These are phyloP conservation scores for Coleophoma crateriformis DNA, from an alignment of 2,329 filamentous ascomycete genomes.

Conservation along the genomic window DNA sequence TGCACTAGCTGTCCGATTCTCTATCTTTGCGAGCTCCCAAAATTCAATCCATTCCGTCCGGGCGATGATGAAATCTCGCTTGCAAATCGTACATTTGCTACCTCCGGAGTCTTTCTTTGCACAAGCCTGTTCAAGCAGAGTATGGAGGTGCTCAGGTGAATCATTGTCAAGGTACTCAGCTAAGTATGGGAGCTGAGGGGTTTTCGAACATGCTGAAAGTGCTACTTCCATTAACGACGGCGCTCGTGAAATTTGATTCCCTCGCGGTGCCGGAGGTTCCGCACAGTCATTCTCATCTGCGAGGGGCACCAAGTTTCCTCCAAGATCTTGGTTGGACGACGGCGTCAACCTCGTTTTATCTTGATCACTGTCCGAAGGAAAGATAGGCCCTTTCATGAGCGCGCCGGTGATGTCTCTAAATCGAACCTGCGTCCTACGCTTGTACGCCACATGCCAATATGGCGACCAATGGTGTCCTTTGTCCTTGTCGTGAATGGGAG, in stretches of 20 bases:
- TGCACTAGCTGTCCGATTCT: constrained; percentile 10
- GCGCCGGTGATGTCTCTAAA: constrained; percentile 21
- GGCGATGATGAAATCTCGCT: constrained; percentile 41
- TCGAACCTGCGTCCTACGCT: constrained; percentile 20
- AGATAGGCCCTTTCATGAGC: constrained; percentile 20
- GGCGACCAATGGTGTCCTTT: background rate
- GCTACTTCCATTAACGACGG: constrained; percentile 26
- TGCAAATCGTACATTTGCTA: constrained; percentile 46
- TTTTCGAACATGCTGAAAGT: constrained; percentile 17
- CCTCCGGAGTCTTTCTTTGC: constrained; percentile 41
- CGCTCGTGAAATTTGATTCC: constrained; percentile 13
- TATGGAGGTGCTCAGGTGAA: background rate
- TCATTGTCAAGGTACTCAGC: constrained; percentile 11
- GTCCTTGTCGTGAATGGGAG: background rate
- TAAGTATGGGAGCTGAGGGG: constrained; percentile 16
- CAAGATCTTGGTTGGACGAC: background rate
- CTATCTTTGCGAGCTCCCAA: constrained; percentile 36
- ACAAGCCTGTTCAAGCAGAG: constrained; percentile 16
- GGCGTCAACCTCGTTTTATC: background rate
- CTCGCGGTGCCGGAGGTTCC: constrained; percentile 11
- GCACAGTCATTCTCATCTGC: constrained; percentile 10
- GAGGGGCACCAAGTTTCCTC: constrained; percentile 9
- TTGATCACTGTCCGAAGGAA: constrained; percentile 7
- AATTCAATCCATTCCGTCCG: constrained; percentile 58
- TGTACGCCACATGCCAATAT: constrained; percentile 20